Evolutionary conservation across 139 green algal genomes (phyloP), one percentile per base, ranked within the genome.

Genomic region (Choricystis sp.): DNA sequence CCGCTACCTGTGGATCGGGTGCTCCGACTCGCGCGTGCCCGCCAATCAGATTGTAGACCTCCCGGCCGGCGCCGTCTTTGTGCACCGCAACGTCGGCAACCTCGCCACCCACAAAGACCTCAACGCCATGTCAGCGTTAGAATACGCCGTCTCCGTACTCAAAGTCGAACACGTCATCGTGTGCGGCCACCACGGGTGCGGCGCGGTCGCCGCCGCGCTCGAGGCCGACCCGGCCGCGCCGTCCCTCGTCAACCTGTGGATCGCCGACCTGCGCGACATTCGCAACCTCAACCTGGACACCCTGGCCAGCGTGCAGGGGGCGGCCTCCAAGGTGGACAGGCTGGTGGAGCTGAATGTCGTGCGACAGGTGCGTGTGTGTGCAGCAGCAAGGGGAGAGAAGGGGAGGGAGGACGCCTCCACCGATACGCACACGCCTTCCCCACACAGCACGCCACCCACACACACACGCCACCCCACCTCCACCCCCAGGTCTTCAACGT

Each of bases 31-130:
- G 0, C 63, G 55, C 3, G 63, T 68, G 28, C 63, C 55, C 0
- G 63, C 63, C 30, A 68, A 68, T 55, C 52, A 62, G 56, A 56
- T 68, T 24, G 30, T 68, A 21, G 63, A 55, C 0, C 55, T 68
- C 2, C 21, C 19, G 25, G 52, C 63, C 1, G 63, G 63, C 21
- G 63, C 62, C 28, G 63, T 68, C 55, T 68, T 68, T 27, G 63
- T 68, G 14, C 79, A 94, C 69, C 77, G 86, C 69, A 94, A 94
- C 62, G 83, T 94, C 22, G 86, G 86, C 66, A 92, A 92, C 75
- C 72, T 87, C 65, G 84, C 80, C 25, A 83, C 64, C 26, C 85
- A 87, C 72, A 83, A 83, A 26, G 86, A 94, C 77, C 71, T 89
- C 68, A 94, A 94, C 64, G 69, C 64, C 62, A 89, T 88, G 82